Percentiles rank a stretch among this genome's conserved stretches.
Conservation (phyloP, 805 yeast genomes). For the Zygosaccharomyces lentus region DNA sequence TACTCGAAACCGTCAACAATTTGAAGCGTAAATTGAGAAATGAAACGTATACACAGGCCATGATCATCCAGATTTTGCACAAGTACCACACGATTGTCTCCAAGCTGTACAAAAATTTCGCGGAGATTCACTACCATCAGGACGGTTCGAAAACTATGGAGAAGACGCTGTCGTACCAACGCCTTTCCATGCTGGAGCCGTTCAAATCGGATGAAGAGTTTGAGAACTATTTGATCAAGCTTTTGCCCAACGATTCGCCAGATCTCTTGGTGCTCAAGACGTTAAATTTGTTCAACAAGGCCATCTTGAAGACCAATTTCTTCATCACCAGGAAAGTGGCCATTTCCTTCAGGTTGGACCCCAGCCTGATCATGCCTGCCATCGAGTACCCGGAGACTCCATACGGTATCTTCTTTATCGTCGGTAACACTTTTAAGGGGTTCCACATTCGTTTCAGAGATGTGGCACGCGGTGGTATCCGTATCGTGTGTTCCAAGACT, state of each 20-base stretch:
- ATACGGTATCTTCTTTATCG: conserved; percentile 90
- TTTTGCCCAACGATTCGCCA: conserved; percentile 72
- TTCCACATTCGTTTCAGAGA: conserved; percentile 96
- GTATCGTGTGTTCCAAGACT: conserved; percentile 86
- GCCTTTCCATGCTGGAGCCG: conserved; percentile 73
- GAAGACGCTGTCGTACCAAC: conserved; percentile 80
- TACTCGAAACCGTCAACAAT: conserved; percentile 64
- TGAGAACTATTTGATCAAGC: conserved; percentile 57
- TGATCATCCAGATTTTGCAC: conserved; percentile 71
- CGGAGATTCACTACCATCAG: conserved; percentile 81
- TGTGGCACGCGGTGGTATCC: conserved; percentile 96
- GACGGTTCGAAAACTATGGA: conserved; percentile 43
- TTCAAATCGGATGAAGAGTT: conserved; percentile 74
- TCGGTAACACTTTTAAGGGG: conserved; percentile 95
- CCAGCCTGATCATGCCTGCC: conserved; percentile 69
- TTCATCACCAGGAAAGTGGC: conserved; percentile 94
- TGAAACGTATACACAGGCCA: conserved; percentile 87
- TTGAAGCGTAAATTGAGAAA: conserved; percentile 86
- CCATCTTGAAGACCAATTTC: conserved; percentile 89
- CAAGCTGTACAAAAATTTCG: conserved; percentile 84
- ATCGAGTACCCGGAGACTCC: conserved; percentile 90
- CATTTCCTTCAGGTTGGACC: conserved; percentile 83
- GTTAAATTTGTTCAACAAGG: conserved; percentile 75
- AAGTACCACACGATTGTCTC: conserved; percentile 67
- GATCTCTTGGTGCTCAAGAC: conserved; percentile 77